Evolutionary conservation across 495 filamentous ascomycete species (phyloP).

Genomic region (Margaritispora aquatica): DNA sequence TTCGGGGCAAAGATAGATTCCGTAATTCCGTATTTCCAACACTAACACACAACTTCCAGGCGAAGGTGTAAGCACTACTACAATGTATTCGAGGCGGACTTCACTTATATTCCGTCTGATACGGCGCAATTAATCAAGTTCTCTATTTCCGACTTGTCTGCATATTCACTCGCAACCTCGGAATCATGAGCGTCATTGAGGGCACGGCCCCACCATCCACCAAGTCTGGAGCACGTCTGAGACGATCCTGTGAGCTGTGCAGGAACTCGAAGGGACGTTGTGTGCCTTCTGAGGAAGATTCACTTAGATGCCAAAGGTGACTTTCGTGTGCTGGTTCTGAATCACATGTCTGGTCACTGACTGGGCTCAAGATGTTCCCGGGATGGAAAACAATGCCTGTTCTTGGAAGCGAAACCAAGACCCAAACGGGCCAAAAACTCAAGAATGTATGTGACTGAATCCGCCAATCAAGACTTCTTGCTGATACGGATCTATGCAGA

Average conservation of each 20-base stretch:
- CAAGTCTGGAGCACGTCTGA: neutral
- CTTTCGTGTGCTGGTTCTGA: neutral
- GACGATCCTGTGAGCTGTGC: constrained; percentile 12
- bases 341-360: neutral
- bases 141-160: neutral
- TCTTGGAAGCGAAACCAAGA: constrained; percentile 18
- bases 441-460: constrained; percentile 5
- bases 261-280: constrained; percentile 10
- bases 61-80: neutral
- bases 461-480: neutral
- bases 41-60: neutral
- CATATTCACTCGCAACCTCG: neutral
- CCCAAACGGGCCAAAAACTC: constrained; percentile 24
- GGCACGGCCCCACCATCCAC: neutral
- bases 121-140: neutral
- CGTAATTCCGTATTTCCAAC: neutral
- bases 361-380: constrained; percentile 13
- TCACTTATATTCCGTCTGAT: neutral
- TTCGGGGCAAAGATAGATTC: neutral
- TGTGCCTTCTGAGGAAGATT: constrained; percentile 4
- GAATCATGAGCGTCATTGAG: neutral
- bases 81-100: neutral
- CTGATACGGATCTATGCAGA: neutral
- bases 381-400: constrained; percentile 22
- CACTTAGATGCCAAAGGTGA: constrained; percentile 6